Evolutionary conservation across 129 eudicot species (phyloP).

Genomic region (Gnaphalium uliginosum): DNA sequence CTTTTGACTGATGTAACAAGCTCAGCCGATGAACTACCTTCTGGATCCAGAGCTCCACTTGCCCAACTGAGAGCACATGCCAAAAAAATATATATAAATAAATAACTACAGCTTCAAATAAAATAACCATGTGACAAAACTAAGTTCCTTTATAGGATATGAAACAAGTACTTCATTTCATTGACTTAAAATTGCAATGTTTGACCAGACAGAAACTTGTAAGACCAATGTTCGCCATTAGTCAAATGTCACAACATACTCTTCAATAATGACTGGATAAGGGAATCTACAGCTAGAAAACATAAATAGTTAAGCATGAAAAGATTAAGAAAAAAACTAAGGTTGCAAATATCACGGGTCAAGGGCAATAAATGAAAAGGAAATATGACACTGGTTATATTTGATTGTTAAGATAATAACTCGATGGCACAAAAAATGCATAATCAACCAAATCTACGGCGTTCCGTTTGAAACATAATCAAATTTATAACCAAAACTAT

Average conservation of each 20-base stretch:
- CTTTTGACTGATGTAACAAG: slow-evolving; percentile 77
- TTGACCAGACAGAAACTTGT: neutral
- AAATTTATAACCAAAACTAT: neutral
- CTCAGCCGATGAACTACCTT: slow-evolving; percentile 54
- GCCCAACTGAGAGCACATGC: slow-evolving; percentile 70
- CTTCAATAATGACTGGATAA: neutral
- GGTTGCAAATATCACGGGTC: neutral
- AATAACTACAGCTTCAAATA: neutral
- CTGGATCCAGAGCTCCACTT: slow-evolving; percentile 92
- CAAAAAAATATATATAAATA: slow-evolving; percentile 14
- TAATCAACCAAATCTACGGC: neutral
- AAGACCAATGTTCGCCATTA: neutral
- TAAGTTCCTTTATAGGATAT: slow-evolving; percentile 2
- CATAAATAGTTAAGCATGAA: neutral
- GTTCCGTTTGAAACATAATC: neutral
- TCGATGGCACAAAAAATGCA: neutral
- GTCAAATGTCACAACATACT: neutral
- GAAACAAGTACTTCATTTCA: neutral
- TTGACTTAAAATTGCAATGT: slow-evolving; percentile 8
- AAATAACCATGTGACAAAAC: neutral
- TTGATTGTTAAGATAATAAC: slow-evolving; percentile 1
- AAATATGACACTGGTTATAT: neutral
- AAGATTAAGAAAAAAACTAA: neutral
- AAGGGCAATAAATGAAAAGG: neutral
- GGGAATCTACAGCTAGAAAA: neutral